phyloP scores from a whole-genome alignment of 1,284 basidiomycete genomes.

The Naganishia cerealis region DNA sequence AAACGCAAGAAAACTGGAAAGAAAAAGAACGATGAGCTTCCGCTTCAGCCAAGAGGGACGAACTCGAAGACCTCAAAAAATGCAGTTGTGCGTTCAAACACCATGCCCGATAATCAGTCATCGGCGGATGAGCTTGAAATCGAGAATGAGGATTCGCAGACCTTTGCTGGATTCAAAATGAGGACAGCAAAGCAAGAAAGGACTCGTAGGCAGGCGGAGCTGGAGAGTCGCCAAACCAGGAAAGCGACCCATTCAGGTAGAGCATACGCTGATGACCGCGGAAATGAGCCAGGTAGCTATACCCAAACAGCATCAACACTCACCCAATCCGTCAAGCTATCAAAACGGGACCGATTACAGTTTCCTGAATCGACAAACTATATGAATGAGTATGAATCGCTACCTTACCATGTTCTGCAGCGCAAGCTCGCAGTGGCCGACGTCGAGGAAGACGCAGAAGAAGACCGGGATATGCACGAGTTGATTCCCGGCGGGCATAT shows the following conservation, averaged over 20 bases:
- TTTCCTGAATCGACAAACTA: not conserved
- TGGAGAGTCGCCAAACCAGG: not conserved
- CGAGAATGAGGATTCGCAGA: slow-evolving; percentile 21
- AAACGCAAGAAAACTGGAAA: not conserved
- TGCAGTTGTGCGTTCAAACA: not conserved
- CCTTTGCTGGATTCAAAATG: slow-evolving; percentile 23
- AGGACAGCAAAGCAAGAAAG: slow-evolving; percentile 3
- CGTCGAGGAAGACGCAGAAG: slow-evolving; percentile 18
- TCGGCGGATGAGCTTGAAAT: slow-evolving; percentile 8
- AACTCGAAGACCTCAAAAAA: not conserved
- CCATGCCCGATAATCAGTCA: not conserved
- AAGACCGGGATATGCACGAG: slow-evolving; percentile 5
- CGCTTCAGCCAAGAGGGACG: slow-evolving; percentile 1
- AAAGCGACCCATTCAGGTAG: not conserved
- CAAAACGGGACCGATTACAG: not conserved
- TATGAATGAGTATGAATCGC: not conserved
- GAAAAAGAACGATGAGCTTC: slow-evolving; percentile 1
- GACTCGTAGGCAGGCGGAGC: slow-evolving; percentile 1
- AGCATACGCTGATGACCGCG: not conserved
- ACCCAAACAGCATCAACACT: not conserved
- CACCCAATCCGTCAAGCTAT: slow-evolving; percentile 2
- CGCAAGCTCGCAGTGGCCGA: not conserved
- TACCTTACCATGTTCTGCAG: slow-evolving; percentile 6
- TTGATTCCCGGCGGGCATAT: not conserved
- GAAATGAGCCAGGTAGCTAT: slow-evolving; percentile 1